Percentiles rank a stretch among this genome's conserved stretches.
phyloP scores from a whole-genome alignment of 495 filamentous ascomycete genomes.

The Aspergillus sclerotioniger region DNA sequence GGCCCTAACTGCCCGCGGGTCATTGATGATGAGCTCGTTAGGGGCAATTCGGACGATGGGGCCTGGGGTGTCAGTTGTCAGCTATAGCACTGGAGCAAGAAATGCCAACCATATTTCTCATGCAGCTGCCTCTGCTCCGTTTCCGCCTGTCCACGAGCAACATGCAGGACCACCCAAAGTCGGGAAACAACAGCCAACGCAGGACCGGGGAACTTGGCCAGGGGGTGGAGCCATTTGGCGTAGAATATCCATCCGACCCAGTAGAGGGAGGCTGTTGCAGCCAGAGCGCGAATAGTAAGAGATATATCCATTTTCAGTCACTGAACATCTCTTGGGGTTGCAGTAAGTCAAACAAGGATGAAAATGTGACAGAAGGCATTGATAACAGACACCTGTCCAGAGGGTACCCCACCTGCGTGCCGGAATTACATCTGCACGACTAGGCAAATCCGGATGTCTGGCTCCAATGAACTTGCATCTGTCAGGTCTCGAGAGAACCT shows the following conservation, averaged over 20 bases:
- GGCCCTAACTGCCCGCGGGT: conserved; percentile 25
- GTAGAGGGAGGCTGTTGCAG: conserved; percentile 6
- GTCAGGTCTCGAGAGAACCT: too few species aligned
- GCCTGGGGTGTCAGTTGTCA: conserved; percentile 7
- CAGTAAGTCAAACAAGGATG: too few species aligned
- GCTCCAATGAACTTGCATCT: too few species aligned
- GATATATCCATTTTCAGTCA: background rate
- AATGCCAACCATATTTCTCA: conserved; percentile 11
- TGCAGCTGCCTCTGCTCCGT: conserved; percentile 14
- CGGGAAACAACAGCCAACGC: conserved; percentile 15
- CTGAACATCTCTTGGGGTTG: too few species aligned
- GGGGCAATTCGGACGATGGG: conserved; percentile 30
- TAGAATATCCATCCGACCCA: conserved; percentile 21
- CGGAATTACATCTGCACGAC: too few species aligned
- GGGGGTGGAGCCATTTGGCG: conserved; percentile 17
- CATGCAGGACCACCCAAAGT: conserved; percentile 16
- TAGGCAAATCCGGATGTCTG: too few species aligned
- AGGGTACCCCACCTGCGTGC: too few species aligned
- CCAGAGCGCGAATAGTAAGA: background rate
- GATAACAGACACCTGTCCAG: too few species aligned
- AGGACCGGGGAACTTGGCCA: conserved; percentile 16
- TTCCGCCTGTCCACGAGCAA: conserved; percentile 13
- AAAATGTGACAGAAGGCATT: too few species aligned
- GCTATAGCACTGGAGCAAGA: conserved; percentile 1
- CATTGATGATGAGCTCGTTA: conserved; percentile 27